Base-by-base conservation (phyloP, 768 basidiomycete species). In the Trametes elegans region DNA sequence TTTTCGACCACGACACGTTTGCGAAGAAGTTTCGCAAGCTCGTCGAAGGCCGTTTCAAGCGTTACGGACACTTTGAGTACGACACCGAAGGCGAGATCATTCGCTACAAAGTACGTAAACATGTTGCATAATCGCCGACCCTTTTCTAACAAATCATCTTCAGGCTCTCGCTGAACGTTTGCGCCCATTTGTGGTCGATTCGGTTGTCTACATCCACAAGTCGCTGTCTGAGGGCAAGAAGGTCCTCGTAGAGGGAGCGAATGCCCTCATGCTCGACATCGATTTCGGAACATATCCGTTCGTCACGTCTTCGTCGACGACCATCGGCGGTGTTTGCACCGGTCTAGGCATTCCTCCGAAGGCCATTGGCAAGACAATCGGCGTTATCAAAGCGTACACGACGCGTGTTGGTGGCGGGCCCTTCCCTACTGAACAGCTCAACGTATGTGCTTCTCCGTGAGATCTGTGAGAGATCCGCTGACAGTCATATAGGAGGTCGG, bases 351-450 rank as follows among this genome's bases (percentile, higher is more conserved):
- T 99, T 44, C 96, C 97, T 3, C 94, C 97, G 6, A 87, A 87
- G 73, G 73, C 81, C 61, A 85, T 99, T 59, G 90, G 89, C n/a
- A 82, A 84, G 43, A 78, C 86, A 23, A 88, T 95, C 62, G 97
- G 97, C 41, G 97, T 99, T 55, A 78, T 98, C 68, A 99, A 98
- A 71, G 97, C 97, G 0, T 99, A 99, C 71, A 98, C 97, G 16
- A 98, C 97, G 1, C 83, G 97, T 24, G 97, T 99, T 21, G 97
- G 97, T n/a, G 92, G 93, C 34, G 97, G 97, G 0, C 97, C 97
- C 3, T 98, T 99, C 80, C 94, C 97, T 7, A 93, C 91, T 0
- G 97, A 99, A 71, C 91, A 93, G 69, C 80, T 97, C 52, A 88
- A 94, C 71, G 89, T 92, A 45, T 53, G 85, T 74, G 40, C 21